Evolutionary conservation across 768 basidiomycete species (phyloP), one percentile per base, ranked within the genome.

Genomic region (Tephrocybe sp.): DNA sequence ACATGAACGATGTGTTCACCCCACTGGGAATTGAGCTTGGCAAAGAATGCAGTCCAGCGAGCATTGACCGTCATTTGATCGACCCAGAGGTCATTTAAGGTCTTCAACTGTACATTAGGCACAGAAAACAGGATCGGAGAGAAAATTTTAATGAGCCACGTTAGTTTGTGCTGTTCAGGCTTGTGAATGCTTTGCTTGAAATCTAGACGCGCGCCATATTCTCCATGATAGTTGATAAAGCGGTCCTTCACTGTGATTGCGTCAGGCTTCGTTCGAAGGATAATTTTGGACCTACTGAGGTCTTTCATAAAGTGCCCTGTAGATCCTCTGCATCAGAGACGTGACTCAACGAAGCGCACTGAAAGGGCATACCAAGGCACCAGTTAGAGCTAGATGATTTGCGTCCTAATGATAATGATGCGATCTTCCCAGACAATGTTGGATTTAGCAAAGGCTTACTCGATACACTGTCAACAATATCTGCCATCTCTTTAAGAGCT

Each of bases 81-180:
- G 0, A 80, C 69, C 65, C 75, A 83, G 21, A 80, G 65, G 24
- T 63, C 69, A 39, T 75, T 69, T 28, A 83, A 56, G 19, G 63
- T 51, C 4, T 59, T 61, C 24, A 79, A 55, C 27, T 78, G 77
- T 12, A 66, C 57, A 30, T 70, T 60, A 0, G 81, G 80, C 12
- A 67, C 60, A 48, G 65, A 69, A 59, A 81, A 79, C n/a, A 79
- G 54, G 2, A 77, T 4, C 0, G 69, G 70, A 0, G 74, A 72
- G 8, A 71, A 34, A 0, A 64, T 48, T 26, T 48, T 60, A 61
- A 80, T 70, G n/a, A 64, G 36, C 18, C 47, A 44, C 9, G 76
- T 69, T 28, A 49, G 59, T n/a, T 58, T 58, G 56, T 40, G 47
- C 52, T 55, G 61, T 52, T 34, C 58, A n/a, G 22, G 8, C 5